A percentile compares a stretch with the other conserved stretches of the same genome.
phyloP scores from a whole-genome alignment of 352 stramenopile genomes.

The Globisporangium viniferum region DNA sequence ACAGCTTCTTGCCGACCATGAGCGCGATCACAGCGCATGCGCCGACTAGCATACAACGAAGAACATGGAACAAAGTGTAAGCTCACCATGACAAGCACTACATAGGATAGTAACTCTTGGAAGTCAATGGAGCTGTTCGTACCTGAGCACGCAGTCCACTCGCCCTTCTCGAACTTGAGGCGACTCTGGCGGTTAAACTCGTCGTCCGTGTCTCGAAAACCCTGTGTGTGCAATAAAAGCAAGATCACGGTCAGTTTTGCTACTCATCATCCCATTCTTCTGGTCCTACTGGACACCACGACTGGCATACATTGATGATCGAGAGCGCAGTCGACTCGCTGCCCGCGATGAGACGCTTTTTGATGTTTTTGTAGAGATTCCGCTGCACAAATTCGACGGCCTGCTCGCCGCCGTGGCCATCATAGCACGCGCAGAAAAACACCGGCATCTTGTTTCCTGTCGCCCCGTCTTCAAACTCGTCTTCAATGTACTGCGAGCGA shows the following conservation, averaged over 20 bases:
- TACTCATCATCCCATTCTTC: neutral
- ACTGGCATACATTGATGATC: constrained; percentile 33
- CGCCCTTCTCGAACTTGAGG: constrained; percentile 45
- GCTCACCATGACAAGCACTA: neutral
- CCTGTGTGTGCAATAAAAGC: constrained; percentile 6
- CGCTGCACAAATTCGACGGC: constrained; percentile 68
- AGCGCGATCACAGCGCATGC: constrained; percentile 59
- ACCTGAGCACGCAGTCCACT: constrained; percentile 53
- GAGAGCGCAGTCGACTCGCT: constrained; percentile 36
- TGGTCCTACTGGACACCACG: too few relatives aligned
- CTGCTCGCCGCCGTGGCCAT: constrained; percentile 60
- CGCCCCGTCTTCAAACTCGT: constrained; percentile 20
- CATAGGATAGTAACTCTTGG: neutral
- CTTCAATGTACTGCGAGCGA: constrained; percentile 53
- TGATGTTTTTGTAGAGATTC: constrained; percentile 60
- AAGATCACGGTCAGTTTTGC: neutral
- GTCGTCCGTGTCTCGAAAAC: constrained; percentile 58
- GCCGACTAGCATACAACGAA: constrained; percentile 25
- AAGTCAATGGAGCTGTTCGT: neutral
- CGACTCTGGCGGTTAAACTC: constrained; percentile 56
- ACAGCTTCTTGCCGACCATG: constrained; percentile 50
- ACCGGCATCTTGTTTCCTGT: constrained; percentile 24
- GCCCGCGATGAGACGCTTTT: constrained; percentile 25
- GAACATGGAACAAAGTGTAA: neutral
- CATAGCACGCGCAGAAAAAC: constrained; percentile 75